Evolutionary conservation across 148 eudicot species (phyloP), one percentile per base, ranked within the genome.

Genomic region (Fagopyrum homotropicum): DNA sequence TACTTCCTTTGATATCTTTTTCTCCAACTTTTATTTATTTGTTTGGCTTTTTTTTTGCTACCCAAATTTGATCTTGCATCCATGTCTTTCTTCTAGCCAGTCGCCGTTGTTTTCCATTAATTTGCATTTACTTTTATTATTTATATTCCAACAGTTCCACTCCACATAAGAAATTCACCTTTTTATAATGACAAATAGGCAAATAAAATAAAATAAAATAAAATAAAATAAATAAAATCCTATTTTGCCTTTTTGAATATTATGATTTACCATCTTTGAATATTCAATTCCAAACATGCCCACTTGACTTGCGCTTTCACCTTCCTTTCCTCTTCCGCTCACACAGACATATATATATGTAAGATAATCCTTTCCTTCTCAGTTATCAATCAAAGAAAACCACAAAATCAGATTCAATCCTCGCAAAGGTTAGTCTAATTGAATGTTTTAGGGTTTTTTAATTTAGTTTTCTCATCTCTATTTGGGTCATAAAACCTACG

Each of bases 251-350:
- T 66, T 64, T 29, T 40, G 19, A 66, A 43, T 12, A 35, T 66
- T 66, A 66, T 35, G 40, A 40, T 66, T 66, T 43, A 66, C 47
- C 46, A 66, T 35, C 71, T 66, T 66, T 66, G 71, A 66, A 66
- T 66, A 66, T 66, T 66, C 71, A 66, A 66, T 66, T 66, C 71
- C 30, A 43, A 40, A 17, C 71, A 4, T 43, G 17, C 71, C 71
- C 71, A 66, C 71, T 40, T 66, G 71, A 66, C 71, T 66, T 66
- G 71, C 17, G 46, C 46, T 15, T 12, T 66, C 45, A 1, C 16
- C 71, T 4, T 66, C 46, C 16, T 43, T 66, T 40, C 71, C 45
- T 66, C 47, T 1, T 14, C 71, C 14, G 2, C n/a, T 14, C 47
- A 66, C 43, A 66, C 15, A 66, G 4, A 14, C 1, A 35, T 35